phyloP scores from a whole-genome alignment of 2,329 filamentous ascomycete species.

The Microsporum canis region DNA sequence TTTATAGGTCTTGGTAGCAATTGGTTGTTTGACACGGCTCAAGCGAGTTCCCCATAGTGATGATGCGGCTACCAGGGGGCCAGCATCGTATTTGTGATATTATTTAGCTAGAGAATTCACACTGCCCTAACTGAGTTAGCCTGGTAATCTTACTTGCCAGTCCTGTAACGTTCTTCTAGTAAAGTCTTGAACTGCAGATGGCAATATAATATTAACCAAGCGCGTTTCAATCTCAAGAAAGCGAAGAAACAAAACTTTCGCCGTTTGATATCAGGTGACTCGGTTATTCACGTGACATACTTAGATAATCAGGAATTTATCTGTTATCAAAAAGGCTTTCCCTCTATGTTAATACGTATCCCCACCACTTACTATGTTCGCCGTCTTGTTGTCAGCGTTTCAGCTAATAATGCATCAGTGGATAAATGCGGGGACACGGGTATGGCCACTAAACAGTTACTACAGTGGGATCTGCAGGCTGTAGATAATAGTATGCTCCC shows the following conservation, averaged over 20 bases:
- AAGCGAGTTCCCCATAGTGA: neutral
- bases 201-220: neutral
- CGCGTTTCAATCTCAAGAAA: neutral
- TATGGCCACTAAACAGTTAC: neutral
- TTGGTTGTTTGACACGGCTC: constrained; percentile 1
- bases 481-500: neutral
- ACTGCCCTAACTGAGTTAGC: neutral
- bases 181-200: neutral
- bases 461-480: neutral
- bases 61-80: neutral
- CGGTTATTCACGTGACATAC: neutral
- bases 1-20: neutral
- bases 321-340: no score
- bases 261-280: neutral
- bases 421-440: neutral
- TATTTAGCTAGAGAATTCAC: neutral
- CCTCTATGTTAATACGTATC: no score
- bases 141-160: neutral
- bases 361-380: no score
- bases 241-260: neutral
- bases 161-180: neutral
- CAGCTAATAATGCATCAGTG: neutral
- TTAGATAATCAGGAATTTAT: no score
- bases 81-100: neutral
- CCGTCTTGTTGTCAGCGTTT: neutral